Percentiles rank a stretch among this genome's conserved stretches.
These are phyloP conservation scores for Sporormia fimetaria DNA, from an alignment of 495 filamentous ascomycete species.

Conservation along the genomic window DNA sequence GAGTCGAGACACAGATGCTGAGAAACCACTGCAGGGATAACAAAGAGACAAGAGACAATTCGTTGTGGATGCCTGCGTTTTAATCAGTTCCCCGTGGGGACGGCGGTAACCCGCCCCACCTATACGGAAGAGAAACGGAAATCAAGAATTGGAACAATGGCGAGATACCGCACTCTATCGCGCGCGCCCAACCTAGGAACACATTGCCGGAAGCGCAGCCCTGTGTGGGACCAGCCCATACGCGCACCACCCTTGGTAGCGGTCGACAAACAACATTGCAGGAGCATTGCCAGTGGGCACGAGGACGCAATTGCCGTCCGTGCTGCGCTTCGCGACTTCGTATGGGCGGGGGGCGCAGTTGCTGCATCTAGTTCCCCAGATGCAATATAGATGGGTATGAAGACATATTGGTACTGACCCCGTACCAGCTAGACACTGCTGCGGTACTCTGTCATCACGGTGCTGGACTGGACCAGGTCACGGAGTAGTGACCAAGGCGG, in stretches of 20 bases:
- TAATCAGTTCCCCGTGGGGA: constrained; percentile 15
- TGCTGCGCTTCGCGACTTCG: background rate
- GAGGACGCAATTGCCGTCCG: constrained; percentile 25
- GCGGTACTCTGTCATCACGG: constrained; percentile 18
- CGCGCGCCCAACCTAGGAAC: no score
- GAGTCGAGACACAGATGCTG: constrained; percentile 17
- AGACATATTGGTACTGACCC: constrained; percentile 29
- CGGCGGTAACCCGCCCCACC: constrained; percentile 15
- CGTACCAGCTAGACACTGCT: constrained; percentile 19
- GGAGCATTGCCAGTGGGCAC: constrained; percentile 13
- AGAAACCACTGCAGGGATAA: constrained; percentile 12
- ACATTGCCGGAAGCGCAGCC: no score
- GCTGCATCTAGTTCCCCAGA: constrained; percentile 14
- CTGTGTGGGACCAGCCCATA: no score
- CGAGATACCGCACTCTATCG: no score
- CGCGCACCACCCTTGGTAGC: no score
- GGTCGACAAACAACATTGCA: constrained; percentile 7
- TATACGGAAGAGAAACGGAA: no score
- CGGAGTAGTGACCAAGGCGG: background rate
- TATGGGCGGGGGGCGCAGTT: constrained; percentile 4
- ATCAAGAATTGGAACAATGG: no score
- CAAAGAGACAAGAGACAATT: constrained; percentile 5
- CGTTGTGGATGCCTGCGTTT: constrained; percentile 10
- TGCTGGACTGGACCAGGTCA: constrained; percentile 4
- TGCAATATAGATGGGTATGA: constrained; percentile 28